Evolutionary conservation across 495 filamentous ascomycete genomes (phyloP), one percentile per base, ranked within the genome.

Genomic region (Parmelia sp.): DNA sequence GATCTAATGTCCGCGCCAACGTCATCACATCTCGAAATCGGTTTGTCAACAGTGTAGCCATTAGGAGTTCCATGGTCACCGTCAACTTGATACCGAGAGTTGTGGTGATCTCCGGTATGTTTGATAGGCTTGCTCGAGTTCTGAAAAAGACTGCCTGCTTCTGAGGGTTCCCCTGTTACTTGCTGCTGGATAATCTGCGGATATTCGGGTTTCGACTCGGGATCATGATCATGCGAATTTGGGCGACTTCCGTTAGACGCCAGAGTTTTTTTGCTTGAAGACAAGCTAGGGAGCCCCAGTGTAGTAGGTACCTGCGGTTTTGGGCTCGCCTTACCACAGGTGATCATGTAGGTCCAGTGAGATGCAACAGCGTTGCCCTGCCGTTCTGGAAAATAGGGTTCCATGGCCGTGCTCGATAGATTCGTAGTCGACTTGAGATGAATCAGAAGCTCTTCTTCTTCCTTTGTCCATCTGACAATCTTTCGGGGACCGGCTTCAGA

Each of bases 401-500:
- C 33, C 33, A 65, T 39, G 27, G 68, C 56, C 6, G n/a, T 19
- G 40, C 11, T 44, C 21, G 29, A 9, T 33, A 63, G 21, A 25
- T 29, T 31, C 9, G 53, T 65, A 25, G 56, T 45, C 17, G 27
- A 27, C 42, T 63, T 65, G 5, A 65, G 29, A 31, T 61, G 39
- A 25, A 59, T 35, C 25, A 68, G 27, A 14, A n/a, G 29, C 23
- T 66, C 27, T 29, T 68, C 55, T 31, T 70, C 61, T 39, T 57
- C 37, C 9, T 12, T 12, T 29, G 62, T 60, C 68, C 61, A 68
- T n/a, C 19, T 29, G 40, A 33, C 4, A 37, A 17, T 25, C 40
- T 23, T 58, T 11, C n/a, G 19, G 40, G 31, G 14, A 19, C 15
- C 23, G 17, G 39, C 27, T 19, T 25, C n/a, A 12, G 55, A 6